Percentiles rank a stretch among this genome's conserved stretches.
phyloP scores from a whole-genome alignment of 495 filamentous ascomycete species.

The Pseudoneurospora amorphoporcata region DNA sequence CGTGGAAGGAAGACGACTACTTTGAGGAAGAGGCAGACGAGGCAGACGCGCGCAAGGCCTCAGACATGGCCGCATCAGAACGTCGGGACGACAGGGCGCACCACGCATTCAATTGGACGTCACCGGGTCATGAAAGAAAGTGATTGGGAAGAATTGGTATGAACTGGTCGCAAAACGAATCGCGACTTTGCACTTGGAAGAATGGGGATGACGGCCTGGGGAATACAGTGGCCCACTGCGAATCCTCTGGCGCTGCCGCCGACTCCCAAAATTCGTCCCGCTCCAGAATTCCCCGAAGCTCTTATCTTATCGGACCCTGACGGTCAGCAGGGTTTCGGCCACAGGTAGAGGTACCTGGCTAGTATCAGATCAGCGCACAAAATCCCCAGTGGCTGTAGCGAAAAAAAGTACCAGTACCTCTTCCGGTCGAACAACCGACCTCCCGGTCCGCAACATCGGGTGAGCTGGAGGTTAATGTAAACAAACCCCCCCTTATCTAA shows the following conservation, averaged over 20 bases:
- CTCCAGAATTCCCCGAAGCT: slow-evolving; percentile 4
- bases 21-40: slow-evolving; percentile 8
- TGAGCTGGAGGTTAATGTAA: not conserved
- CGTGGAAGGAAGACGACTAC: not conserved
- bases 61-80: slow-evolving; percentile 25
- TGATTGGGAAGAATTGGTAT: not conserved
- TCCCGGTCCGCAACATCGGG: not conserved
- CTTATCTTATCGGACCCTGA: not conserved
- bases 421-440: not conserved
- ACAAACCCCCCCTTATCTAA: not conserved
- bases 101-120: slow-evolving; percentile 21
- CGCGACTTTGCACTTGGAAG: not conserved
- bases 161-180: not conserved
- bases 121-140: slow-evolving; percentile 5
- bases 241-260: not conserved
- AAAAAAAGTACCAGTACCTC: not conserved
- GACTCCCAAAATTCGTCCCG: slow-evolving; percentile 2
- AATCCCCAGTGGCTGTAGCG: not conserved
- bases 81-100: slow-evolving; percentile 12
- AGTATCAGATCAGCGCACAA: not conserved
- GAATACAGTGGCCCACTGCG: not conserved
- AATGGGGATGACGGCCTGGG: not conserved
- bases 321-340: not conserved
- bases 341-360: not conserved
- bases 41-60: slow-evolving; percentile 4